Evolutionary conservation across 2,329 filamentous ascomycete species (phyloP).

Genomic region (Fusarium sp.): DNA sequence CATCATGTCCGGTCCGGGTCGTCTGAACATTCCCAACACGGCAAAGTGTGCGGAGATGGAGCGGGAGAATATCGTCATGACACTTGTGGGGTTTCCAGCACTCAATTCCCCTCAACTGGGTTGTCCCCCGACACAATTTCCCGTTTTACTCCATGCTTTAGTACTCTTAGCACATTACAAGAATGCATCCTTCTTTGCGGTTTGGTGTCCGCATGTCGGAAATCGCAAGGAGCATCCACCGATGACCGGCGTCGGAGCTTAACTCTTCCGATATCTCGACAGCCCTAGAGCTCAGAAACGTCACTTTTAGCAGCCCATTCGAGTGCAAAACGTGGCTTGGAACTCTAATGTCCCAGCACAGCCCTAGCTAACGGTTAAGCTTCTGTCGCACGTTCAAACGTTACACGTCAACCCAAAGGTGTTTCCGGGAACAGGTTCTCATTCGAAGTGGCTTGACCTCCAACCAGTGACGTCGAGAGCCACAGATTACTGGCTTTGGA

Average conservation of each 20-base stretch:
- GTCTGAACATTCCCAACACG: constrained; percentile 28
- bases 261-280: background rate
- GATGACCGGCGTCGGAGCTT: background rate
- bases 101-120: background rate
- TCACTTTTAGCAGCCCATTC: background rate
- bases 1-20: constrained; percentile 15
- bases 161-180: too few relatives aligned
- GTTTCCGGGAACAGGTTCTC: background rate
- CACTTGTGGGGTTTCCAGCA: constrained; percentile 5
- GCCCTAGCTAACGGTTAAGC: background rate
- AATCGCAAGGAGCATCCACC: background rate
- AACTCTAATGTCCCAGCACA: background rate
- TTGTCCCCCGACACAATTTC: background rate
- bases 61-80: constrained; percentile 2
- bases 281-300: background rate
- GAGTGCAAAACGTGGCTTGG: background rate
- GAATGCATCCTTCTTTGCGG: fast-evolving
- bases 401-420: constrained; percentile 7
- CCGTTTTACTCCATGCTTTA: background rate
- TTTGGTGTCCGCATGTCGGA: background rate
- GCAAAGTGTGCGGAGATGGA: constrained; percentile 12
- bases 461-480: background rate
- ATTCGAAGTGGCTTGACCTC: background rate
- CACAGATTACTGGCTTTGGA: constrained; percentile 9
- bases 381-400: background rate